These are phyloP conservation scores for Buxus sempervirens DNA, from an alignment of 164 flowering plant genomes.

Conservation along the genomic window DNA sequence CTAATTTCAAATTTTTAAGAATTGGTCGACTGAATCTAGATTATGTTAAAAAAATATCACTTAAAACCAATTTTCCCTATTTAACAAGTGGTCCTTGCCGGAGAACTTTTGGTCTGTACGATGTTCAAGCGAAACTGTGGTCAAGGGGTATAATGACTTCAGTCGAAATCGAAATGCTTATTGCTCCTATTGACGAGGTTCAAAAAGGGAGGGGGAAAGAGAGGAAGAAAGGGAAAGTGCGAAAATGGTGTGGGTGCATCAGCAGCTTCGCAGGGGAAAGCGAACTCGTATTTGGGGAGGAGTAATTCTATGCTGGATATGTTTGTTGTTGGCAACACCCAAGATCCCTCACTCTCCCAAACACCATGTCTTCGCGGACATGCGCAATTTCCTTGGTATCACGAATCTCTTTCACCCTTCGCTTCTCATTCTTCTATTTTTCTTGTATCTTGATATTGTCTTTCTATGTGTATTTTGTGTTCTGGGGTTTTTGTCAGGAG, in stretches of 20 bases:
- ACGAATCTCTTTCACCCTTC: neutral
- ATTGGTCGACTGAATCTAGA: too few relatives aligned
- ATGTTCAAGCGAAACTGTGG: too few relatives aligned
- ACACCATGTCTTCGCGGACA: slow-evolving; percentile 42
- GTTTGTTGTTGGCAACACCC: slow-evolving; percentile 43
- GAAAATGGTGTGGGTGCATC: slow-evolving; percentile 7
- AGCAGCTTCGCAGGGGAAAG: slow-evolving; percentile 20
- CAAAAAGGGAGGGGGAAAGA: too few relatives aligned
- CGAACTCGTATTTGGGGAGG: slow-evolving; percentile 29
- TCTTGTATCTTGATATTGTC: neutral
- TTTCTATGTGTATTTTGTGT: neutral
- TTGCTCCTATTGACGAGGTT: too few relatives aligned
- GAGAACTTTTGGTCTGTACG: too few relatives aligned
- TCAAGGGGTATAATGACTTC: too few relatives aligned
- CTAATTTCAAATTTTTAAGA: too few relatives aligned
- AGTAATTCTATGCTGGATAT: slow-evolving; percentile 30
- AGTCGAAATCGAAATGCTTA: too few relatives aligned
- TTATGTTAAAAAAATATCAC: too few relatives aligned
- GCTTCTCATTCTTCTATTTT: neutral
- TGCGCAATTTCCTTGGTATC: slow-evolving; percentile 55
- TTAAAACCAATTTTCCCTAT: too few relatives aligned
- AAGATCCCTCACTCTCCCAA: slow-evolving; percentile 37
- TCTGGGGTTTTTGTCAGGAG: slow-evolving; percentile 18
- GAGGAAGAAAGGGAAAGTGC: neutral
- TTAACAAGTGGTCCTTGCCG: too few relatives aligned